These are phyloP conservation scores for Colletotrichum simmondsii DNA, from an alignment of 2,329 filamentous ascomycete species.

Conservation along the genomic window DNA sequence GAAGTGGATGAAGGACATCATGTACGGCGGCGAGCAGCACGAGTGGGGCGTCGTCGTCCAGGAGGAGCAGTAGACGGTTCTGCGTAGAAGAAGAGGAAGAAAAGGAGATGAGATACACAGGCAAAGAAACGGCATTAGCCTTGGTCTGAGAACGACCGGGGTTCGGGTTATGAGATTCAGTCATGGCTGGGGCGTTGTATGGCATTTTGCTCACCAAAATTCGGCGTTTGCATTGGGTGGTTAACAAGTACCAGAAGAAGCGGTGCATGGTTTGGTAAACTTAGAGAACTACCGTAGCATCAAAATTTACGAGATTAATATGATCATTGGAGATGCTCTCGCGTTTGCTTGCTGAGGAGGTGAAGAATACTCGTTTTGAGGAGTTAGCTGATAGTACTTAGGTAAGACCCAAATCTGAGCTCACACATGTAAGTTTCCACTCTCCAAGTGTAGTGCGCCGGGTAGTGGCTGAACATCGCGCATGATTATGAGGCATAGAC, in stretches of 20 bases:
- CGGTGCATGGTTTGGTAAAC: neutral
- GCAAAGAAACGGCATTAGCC: neutral
- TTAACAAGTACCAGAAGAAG: neutral
- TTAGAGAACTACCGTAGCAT: neutral
- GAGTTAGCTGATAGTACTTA: no score
- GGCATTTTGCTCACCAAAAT: conserved; percentile 9
- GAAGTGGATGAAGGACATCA: conserved; percentile 76
- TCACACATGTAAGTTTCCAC: no score
- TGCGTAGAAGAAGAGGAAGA: neutral
- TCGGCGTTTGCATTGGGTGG: neutral
- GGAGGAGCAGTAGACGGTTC: conserved; percentile 61
- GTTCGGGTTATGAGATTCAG: neutral
- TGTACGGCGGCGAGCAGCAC: conserved; percentile 77
- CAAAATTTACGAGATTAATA: conserved; percentile 3
- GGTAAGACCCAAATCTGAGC: no score
- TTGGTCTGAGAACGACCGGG: neutral
- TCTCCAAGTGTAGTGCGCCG: no score
- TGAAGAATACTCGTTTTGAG: no score
- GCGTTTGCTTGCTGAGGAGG: no score
- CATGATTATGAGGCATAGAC: no score
- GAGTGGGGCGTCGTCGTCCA: conserved; percentile 76
- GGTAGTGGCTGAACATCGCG: no score
- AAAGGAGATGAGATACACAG: neutral
- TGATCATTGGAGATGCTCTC: neutral
- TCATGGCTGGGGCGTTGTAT: conserved; percentile 14